Percentiles rank a stretch among this genome's conserved stretches.
Evolutionary conservation across 1,284 basidiomycete genomes (phyloP).

Genomic region (Pseudozyma thailandica): DNA sequence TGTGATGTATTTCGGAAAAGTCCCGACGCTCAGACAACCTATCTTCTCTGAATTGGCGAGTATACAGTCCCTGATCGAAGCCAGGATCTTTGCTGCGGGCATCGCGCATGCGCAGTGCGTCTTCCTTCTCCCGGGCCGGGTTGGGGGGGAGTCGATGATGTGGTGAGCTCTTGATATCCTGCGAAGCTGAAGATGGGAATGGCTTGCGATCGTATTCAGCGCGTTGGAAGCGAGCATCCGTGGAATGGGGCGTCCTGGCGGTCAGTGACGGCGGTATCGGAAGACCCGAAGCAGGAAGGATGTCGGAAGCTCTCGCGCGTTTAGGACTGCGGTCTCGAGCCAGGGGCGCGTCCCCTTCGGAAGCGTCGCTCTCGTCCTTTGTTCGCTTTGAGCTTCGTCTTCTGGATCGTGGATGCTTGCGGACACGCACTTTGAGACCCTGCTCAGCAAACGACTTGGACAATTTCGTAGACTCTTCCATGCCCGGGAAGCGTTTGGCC

Average conservation of each 20-base stretch:
- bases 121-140: conserved; percentile 19
- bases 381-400: conserved; percentile 38
- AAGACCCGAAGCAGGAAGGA: conserved; percentile 20
- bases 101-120: conserved; percentile 17
- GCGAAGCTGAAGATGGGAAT: background rate
- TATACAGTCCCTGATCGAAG: conserved; percentile 17
- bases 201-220: conserved; percentile 21
- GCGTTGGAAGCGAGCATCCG: conserved; percentile 24
- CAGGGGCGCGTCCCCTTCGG: conserved; percentile 22
- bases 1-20: conserved; percentile 7
- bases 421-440: conserved; percentile 64
- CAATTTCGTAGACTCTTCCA: conserved; percentile 62
- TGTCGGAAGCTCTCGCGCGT: conserved; percentile 30
- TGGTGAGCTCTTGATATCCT: conserved; percentile 1
- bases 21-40: conserved; percentile 6
- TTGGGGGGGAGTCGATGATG: background rate
- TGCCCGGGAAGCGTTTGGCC: conserved; percentile 63
- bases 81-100: conserved; percentile 13
- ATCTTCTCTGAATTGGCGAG: conserved; percentile 14
- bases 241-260: conserved; percentile 13
- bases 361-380: conserved; percentile 47
- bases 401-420: conserved; percentile 58
- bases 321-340: conserved; percentile 32
- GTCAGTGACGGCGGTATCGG: conserved; percentile 18
- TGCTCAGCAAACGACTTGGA: conserved; percentile 63